phyloP scores from a whole-genome alignment of 441 rosid genomes.

The Croton setiger region DNA sequence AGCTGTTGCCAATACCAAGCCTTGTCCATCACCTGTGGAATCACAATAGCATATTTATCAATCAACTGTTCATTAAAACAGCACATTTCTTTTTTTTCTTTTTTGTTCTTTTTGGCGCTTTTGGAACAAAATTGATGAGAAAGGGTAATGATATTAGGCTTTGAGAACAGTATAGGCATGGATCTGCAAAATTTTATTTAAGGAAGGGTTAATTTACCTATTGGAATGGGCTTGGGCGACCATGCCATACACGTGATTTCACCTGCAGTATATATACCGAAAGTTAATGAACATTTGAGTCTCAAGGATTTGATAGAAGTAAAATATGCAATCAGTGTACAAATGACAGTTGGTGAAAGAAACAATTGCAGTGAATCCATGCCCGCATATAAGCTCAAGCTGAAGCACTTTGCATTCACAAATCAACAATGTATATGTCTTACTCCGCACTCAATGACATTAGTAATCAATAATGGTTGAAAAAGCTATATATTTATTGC shows the following conservation, averaged over 20 bases:
- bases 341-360: too few relatives aligned
- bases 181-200: neutral
- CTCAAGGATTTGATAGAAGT: neutral
- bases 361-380: neutral
- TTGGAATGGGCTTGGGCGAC: slow-evolving; percentile 63
- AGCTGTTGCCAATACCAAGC: slow-evolving; percentile 62
- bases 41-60: slow-evolving; percentile 12
- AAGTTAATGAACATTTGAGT: slow-evolving; percentile 14
- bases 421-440: neutral
- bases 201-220: slow-evolving; percentile 39
- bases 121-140: neutral
- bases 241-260: slow-evolving; percentile 80
- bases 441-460: neutral
- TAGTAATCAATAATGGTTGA: too few relatives aligned
- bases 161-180: too few relatives aligned
- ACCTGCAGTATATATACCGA: slow-evolving; percentile 41
- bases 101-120: neutral
- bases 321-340: neutral
- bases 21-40: slow-evolving; percentile 51
- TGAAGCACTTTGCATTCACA: neutral
- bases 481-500: too few relatives aligned
- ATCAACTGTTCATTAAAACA: neutral
- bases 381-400: neutral
- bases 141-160: too few relatives aligned
- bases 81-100: neutral